These are phyloP conservation scores for Dentipellis sp. DNA, from an alignment of 768 basidiomycete genomes.

Conservation along the genomic window DNA sequence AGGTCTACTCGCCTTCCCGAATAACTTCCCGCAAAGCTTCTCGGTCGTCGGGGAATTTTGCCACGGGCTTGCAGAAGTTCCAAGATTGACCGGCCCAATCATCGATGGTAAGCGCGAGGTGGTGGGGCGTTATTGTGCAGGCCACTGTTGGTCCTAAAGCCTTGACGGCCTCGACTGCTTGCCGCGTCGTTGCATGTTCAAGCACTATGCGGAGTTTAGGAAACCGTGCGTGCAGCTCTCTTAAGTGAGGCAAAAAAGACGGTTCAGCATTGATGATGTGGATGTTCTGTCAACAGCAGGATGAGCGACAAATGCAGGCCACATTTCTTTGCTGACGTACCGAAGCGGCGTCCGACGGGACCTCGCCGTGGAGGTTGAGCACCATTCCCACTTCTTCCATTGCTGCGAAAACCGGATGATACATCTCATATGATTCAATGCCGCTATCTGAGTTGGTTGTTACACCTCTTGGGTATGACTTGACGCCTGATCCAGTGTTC, in stretches of 20 bases:
- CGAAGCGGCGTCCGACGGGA: slow-evolving; percentile 71
- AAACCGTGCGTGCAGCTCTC: slow-evolving; percentile 72
- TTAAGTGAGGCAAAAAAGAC: slow-evolving; percentile 80
- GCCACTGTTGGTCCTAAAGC: slow-evolving; percentile 73
- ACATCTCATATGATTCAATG: slow-evolving; percentile 90
- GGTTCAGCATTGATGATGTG: slow-evolving; percentile 93
- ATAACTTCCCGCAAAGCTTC: slow-evolving; percentile 73
- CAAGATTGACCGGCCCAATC: slow-evolving; percentile 94
- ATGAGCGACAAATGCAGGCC: background rate
- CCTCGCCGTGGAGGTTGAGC: slow-evolving; percentile 93
- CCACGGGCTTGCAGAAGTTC: slow-evolving; percentile 97
- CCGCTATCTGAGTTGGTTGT: slow-evolving; percentile 96
- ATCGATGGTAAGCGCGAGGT: slow-evolving; percentile 88
- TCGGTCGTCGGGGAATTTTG: slow-evolving; percentile 91
- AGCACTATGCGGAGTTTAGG: slow-evolving; percentile 90
- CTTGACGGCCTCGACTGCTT: slow-evolving; percentile 83
- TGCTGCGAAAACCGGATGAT: slow-evolving; percentile 86
- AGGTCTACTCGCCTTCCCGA: slow-evolving; percentile 44
- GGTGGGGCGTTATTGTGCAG: slow-evolving; percentile 96
- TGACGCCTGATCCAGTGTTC: slow-evolving; percentile 48
- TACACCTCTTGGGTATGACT: slow-evolving; percentile 95
- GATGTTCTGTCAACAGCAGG: slow-evolving; percentile 53
- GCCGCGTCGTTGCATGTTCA: slow-evolving; percentile 92
- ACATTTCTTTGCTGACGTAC: slow-evolving; percentile 25
- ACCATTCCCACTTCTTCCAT: slow-evolving; percentile 95